Conservation (phyloP, 2,329 filamentous ascomycete species). For the Scedosporium aurantiacum region DNA sequence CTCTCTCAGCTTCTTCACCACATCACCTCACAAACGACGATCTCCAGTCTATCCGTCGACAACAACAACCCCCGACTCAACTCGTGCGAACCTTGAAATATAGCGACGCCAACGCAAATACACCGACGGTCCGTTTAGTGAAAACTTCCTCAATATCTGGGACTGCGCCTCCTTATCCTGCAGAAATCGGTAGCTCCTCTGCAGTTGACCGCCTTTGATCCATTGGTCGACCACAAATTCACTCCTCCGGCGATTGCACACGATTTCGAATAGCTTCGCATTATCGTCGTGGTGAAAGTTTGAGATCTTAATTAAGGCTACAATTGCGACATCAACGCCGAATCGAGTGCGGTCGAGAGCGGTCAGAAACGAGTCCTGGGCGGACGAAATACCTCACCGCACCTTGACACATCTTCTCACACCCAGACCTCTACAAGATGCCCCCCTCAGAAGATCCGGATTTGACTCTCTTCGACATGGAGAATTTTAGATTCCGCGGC, state of each 20-base stretch:
- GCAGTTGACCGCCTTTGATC: background rate
- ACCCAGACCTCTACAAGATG: background rate
- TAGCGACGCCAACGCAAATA: background rate
- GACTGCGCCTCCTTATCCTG: background rate
- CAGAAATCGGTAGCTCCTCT: background rate
- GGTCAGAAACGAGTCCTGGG: background rate
- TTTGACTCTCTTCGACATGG: background rate
- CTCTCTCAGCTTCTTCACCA: background rate
- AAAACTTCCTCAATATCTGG: background rate
- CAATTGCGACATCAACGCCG: too few species aligned
- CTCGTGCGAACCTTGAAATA: background rate
- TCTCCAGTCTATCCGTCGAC: background rate
- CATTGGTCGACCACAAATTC: background rate
- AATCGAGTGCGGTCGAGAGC: too few species aligned
- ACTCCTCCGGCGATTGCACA: too few species aligned
- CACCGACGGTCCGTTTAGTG: background rate
- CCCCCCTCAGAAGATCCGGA: background rate
- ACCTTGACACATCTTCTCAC: background rate
- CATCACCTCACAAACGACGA: background rate
- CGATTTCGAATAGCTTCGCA: too few species aligned
- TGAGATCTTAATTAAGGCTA: too few species aligned
- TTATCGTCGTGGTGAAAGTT: too few species aligned
- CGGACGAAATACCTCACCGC: slow-evolving; percentile 1
- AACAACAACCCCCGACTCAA: background rate
- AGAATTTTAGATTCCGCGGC: background rate